Evolutionary conservation across 1,139 yeast genomes (phyloP).

Genomic region (Geotrichum bryndzae): DNA sequence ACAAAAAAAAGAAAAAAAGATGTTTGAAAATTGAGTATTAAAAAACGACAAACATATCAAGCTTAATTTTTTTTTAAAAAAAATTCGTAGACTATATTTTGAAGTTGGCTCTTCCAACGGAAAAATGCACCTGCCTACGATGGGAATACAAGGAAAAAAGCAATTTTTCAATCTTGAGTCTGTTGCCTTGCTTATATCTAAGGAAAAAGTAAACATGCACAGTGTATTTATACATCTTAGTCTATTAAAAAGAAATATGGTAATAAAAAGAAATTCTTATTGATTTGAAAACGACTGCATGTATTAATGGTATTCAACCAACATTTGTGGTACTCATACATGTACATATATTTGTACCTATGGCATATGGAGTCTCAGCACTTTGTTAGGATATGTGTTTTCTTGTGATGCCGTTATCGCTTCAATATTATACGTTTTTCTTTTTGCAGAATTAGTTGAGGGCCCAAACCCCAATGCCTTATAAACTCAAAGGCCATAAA

Average conservation of each 20-base stretch:
- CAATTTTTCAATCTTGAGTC: background rate
- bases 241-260: background rate
- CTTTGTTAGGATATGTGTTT: background rate
- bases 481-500: too few relatives aligned
- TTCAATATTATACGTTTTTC: background rate
- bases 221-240: background rate
- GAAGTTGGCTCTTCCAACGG: background rate
- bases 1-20: background rate
- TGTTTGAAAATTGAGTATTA: background rate
- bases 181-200: background rate
- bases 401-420: background rate
- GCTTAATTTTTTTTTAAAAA: background rate
- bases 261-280: background rate
- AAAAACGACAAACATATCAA: background rate
- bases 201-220: background rate
- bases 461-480: too few relatives aligned
- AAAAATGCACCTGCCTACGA: background rate
- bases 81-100: background rate
- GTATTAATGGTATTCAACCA: background rate
- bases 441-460: too few relatives aligned
- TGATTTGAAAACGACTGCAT: background rate
- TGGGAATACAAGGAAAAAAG: background rate
- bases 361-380: background rate
- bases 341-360: background rate
- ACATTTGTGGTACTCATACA: background rate